Conservation (phyloP, 73 alveolate species). For the Tetrahymena elliotti region DNA sequence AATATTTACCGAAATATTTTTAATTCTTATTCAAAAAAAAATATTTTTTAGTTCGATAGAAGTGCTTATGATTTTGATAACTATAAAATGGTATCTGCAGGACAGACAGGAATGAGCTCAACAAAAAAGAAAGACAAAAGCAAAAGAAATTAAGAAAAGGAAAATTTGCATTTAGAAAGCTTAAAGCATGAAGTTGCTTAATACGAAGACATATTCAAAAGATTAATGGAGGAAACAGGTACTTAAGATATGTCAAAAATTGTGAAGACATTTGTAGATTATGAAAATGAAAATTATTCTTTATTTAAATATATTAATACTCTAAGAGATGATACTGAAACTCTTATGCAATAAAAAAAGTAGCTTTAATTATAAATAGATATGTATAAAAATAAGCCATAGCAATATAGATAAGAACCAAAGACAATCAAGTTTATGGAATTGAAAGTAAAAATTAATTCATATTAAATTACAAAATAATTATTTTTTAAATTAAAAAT, state of each 20-base stretch:
- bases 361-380: constrained; percentile 62
- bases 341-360: constrained; percentile 47
- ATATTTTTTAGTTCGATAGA: background rate
- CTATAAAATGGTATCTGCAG: background rate
- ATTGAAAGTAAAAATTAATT: background rate
- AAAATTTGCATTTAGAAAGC: constrained; percentile 46
- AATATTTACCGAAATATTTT: too few relatives aligned
- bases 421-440: background rate
- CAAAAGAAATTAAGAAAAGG: constrained; percentile 66
- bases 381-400: constrained; percentile 17
- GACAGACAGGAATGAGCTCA: background rate
- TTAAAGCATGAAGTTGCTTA: constrained; percentile 54
- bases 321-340: constrained; percentile 58
- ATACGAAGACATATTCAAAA: constrained; percentile 63
- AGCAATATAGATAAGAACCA: background rate
- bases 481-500: background rate
- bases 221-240: constrained; percentile 59
- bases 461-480: background rate
- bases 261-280: constrained; percentile 65
- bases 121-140: constrained; percentile 36
- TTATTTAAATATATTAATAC: constrained; percentile 56
- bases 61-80: background rate
- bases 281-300: constrained; percentile 66
- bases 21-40: too few relatives aligned
- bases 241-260: constrained; percentile 64